phyloP scores from a whole-genome alignment of 208 protist genomes.

The Lotmaria passim region DNA sequence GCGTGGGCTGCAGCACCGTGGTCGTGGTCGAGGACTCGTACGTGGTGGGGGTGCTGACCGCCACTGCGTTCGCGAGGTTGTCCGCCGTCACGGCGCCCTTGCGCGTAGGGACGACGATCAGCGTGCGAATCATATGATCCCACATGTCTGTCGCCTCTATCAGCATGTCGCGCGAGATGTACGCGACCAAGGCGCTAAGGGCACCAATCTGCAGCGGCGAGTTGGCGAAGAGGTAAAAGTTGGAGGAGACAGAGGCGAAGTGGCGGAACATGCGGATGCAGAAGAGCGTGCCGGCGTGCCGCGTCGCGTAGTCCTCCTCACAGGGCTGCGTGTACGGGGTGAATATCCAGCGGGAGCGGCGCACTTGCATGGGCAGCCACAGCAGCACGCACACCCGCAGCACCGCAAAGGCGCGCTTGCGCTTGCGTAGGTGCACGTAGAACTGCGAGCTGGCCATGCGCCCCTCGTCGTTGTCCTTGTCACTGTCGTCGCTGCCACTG shows the following conservation, averaged over 20 bases:
- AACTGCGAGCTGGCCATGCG: neutral
- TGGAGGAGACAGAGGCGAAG: conserved; percentile 42
- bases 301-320: conserved; percentile 25
- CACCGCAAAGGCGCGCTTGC: conserved; percentile 54
- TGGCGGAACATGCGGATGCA: conserved; percentile 49
- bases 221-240: conserved; percentile 63
- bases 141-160: conserved; percentile 32
- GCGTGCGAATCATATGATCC: conserved; percentile 37
- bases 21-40: conserved; percentile 4
- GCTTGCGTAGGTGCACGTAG: conserved; percentile 32
- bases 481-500: neutral
- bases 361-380: conserved; percentile 45
- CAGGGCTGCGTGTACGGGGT: conserved; percentile 17
- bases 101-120: conserved; percentile 27
- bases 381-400: conserved; percentile 65
- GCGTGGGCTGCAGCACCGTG: neutral
- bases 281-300: conserved; percentile 58
- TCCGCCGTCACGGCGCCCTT: neutral
- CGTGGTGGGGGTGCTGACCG: conserved; percentile 3
- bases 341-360: conserved; percentile 49
- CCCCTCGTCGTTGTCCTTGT: neutral
- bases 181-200: conserved; percentile 46
- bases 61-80: neutral
- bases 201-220: conserved; percentile 71
- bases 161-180: conserved; percentile 47